phyloP scores from a whole-genome alignment of 306 rosid genomes.

The Sesbania bispinosa region DNA sequence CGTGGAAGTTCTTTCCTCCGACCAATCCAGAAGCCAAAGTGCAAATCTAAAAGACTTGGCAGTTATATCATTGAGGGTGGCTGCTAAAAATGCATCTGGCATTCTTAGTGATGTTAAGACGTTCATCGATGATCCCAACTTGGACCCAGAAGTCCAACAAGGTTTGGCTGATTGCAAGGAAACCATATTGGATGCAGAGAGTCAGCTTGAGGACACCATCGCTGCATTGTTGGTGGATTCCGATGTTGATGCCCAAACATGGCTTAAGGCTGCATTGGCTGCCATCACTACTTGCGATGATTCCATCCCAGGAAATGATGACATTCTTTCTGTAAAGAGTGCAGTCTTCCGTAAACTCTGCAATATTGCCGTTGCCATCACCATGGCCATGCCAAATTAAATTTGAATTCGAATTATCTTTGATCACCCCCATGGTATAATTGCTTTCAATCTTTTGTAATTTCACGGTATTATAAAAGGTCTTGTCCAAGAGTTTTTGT shows the following conservation, averaged over 20 bases:
- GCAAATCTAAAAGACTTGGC: background rate
- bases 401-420: too few relatives aligned
- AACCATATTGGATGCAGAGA: conserved; percentile 18
- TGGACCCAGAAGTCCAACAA: conserved; percentile 27
- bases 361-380: conserved; percentile 18
- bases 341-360: conserved; percentile 5
- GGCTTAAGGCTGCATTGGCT: conserved; percentile 36
- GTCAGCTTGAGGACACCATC: conserved; percentile 28
- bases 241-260: background rate
- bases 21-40: rapidly evolving
- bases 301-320: conserved; percentile 20
- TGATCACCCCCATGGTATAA: too few relatives aligned
- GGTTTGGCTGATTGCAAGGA: conserved; percentile 42
- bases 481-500: too few relatives aligned
- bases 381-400: background rate
- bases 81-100: background rate
- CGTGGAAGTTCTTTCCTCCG: background rate
- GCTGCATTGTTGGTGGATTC: background rate
- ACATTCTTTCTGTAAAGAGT: background rate
- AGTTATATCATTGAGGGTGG: conserved; percentile 13
- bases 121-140: background rate
- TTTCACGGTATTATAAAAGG: too few relatives aligned
- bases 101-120: background rate
- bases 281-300: conserved; percentile 33
- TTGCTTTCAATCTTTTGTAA: too few relatives aligned